phyloP scores from a whole-genome alignment of 2,329 filamentous ascomycete species.

The Pestalotiopsis sp. region DNA sequence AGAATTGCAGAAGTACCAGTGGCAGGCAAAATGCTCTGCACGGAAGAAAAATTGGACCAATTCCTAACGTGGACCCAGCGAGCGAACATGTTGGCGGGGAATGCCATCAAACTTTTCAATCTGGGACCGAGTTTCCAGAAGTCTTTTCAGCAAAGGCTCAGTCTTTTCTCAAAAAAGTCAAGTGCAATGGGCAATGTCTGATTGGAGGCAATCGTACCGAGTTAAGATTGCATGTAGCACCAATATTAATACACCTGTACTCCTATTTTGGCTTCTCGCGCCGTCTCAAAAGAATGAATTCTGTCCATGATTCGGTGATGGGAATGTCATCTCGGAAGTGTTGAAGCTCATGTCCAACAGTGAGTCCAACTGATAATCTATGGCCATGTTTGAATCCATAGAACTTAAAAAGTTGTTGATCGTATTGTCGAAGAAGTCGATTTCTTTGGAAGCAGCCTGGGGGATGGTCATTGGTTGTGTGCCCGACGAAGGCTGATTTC shows the following conservation, averaged over 20 bases:
- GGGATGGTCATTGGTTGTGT: background rate
- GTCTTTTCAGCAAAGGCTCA: slow-evolving; percentile 23
- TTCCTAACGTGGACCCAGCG: slow-evolving; percentile 35
- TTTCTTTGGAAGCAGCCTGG: background rate
- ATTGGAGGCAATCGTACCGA: background rate
- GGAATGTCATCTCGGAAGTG: background rate
- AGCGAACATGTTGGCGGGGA: slow-evolving; percentile 32
- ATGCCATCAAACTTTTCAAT: slow-evolving; percentile 34
- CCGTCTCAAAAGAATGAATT: slow-evolving; percentile 1
- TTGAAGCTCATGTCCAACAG: background rate
- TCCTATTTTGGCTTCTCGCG: background rate
- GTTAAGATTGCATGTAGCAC: background rate
- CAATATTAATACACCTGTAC: background rate
- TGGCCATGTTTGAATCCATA: background rate
- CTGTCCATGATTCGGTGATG: background rate
- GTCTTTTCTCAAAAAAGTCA: slow-evolving; percentile 19
- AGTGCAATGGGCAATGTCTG: background rate
- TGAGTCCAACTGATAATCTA: background rate
- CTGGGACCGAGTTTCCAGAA: slow-evolving; percentile 28
- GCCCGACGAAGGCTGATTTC: background rate
- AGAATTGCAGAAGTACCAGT: slow-evolving; percentile 30
- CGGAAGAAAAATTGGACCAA: slow-evolving; percentile 25
- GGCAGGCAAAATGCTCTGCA: slow-evolving; percentile 34
- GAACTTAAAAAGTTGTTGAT: slow-evolving; percentile 1
- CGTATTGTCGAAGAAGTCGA: background rate